Conservation (phyloP, 805 yeast species). For the Barnettozyma wickerhamii region DNA sequence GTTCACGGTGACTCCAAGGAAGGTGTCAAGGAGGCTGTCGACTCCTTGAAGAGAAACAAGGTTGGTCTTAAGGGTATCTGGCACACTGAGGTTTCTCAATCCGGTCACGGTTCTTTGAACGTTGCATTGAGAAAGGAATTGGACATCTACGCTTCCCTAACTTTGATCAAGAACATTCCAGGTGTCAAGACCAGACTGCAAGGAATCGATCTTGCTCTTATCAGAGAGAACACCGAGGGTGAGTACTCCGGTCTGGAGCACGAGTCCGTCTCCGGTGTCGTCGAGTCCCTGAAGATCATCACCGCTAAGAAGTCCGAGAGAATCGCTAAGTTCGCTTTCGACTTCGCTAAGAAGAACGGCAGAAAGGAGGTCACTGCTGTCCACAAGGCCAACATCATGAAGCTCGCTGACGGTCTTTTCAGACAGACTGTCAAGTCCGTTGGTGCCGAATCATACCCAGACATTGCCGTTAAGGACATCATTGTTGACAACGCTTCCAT, state of each 20-base stretch:
- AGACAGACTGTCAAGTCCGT: conserved; percentile 88
- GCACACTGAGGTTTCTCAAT: conserved; percentile 80
- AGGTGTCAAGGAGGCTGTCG: conserved; percentile 78
- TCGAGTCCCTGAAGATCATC: conserved; percentile 92
- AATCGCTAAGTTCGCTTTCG: conserved; percentile 95
- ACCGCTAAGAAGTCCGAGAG: conserved; percentile 94
- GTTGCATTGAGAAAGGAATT: conserved; percentile 95
- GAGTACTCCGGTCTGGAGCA: conserved; percentile 98
- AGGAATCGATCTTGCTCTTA: conserved; percentile 87
- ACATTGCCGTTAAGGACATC: conserved; percentile 80
- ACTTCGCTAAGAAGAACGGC: conserved; percentile 88
- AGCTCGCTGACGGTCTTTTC: conserved; percentile 96
- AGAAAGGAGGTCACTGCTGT: conserved; percentile 93
- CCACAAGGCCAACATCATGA: conserved; percentile 99
- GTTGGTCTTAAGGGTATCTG: conserved; percentile 96
- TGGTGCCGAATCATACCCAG: conserved; percentile 81
- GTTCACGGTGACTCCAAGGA: conserved; percentile 55
- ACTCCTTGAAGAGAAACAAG: conserved; percentile 91
- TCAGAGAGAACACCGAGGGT: conserved; percentile 99
- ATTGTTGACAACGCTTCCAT: conserved; percentile 98
- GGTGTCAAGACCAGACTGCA: conserved; percentile 89
- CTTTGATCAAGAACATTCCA: conserved; percentile 88
- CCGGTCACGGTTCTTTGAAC: conserved; percentile 80
- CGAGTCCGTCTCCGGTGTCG: conserved; percentile 96
- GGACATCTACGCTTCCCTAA: conserved; percentile 92